Evolutionary conservation across 2,329 filamentous ascomycete species (phyloP), one percentile per base, ranked within the genome.

Genomic region (Botrytis medusae): DNA sequence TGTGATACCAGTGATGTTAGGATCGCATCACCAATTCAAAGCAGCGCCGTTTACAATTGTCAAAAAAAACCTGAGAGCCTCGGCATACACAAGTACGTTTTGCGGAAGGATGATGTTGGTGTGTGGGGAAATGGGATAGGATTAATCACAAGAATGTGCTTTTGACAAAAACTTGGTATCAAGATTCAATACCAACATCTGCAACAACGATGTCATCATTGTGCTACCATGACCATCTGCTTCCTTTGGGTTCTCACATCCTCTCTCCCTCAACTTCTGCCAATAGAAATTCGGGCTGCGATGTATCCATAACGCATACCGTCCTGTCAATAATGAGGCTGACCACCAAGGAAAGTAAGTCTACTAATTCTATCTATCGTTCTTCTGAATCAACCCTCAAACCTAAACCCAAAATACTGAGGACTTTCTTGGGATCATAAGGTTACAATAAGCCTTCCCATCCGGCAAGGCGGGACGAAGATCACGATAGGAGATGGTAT

Each of bases 181-280:
- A 48, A 57, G 46, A 40, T 29, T 32, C 64, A 40, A 68, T 68
- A 68, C 65, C 65, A 68, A 68, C 65, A 68, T 68, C 48, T 68
- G 65, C 48, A 68, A 68, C n/a, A 42, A 68, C 65, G 65, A 68
- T 68, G 65, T 57, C 65, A 68, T 68, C 40, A 29, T 57, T 57
- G 65, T 68, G 40, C 20, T 22, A 32, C 37, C 22, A 6, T 57
- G 48, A 46, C 62, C 34, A 37, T 40, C 64, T 67, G 46, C 32
- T 51, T 29, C 8, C 29, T 37, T 51, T 37, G 29, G 32, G 20
- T 14, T 16, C 22, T 51, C 64, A 37, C 61, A 14, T 46, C 22
- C 22, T 29, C 29, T 46, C 4, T 20, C 25, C 32, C 25, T 22
- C 62, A 32, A 57, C 29, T 29, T 32, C 25, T 68, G n/a, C 48